Evolutionary conservation across 2,329 filamentous ascomycete species (phyloP).

Genomic region (Penicillium sp.): DNA sequence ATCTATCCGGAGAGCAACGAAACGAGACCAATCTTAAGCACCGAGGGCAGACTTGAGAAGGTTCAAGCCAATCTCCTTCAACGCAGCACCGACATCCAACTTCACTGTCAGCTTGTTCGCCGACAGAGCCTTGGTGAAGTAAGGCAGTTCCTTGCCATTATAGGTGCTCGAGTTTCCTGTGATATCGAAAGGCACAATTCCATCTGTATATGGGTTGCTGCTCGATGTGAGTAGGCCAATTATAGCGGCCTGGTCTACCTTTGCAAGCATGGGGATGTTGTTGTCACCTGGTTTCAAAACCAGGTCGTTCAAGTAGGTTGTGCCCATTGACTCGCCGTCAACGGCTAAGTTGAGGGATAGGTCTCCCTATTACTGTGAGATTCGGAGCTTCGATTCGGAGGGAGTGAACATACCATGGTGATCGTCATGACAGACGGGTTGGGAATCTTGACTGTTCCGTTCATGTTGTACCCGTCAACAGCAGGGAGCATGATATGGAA

Average conservation of each 20-base stretch:
- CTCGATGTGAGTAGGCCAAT: constrained; percentile 28
- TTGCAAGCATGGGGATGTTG: constrained; percentile 51
- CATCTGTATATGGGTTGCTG: constrained; percentile 44
- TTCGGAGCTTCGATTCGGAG: neutral
- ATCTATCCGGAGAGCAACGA: neutral
- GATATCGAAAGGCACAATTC: constrained; percentile 54
- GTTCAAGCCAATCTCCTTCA: constrained; percentile 26
- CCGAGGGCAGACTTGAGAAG: neutral
- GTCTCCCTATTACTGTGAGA: constrained; percentile 47
- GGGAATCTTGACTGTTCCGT: constrained; percentile 58
- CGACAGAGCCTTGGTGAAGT: constrained; percentile 56
- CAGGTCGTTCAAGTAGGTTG: constrained; percentile 53
- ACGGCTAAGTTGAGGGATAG: constrained; percentile 57
- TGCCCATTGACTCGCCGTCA: constrained; percentile 52
- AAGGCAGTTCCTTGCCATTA: constrained; percentile 53
- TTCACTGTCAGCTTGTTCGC: constrained; percentile 49
- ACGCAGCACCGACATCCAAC: constrained; percentile 46
- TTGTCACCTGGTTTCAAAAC: constrained; percentile 58
- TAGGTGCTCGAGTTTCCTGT: constrained; percentile 52
- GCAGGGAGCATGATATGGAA: constrained; percentile 48
- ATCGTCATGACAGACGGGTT: constrained; percentile 63
- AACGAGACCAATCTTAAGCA: neutral
- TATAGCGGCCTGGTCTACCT: constrained; percentile 48
- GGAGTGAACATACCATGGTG: constrained; percentile 43
- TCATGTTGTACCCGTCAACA: constrained; percentile 55